Conservation (phyloP, 2,329 filamentous ascomycete species). For the Calonectria multiphialidica region DNA sequence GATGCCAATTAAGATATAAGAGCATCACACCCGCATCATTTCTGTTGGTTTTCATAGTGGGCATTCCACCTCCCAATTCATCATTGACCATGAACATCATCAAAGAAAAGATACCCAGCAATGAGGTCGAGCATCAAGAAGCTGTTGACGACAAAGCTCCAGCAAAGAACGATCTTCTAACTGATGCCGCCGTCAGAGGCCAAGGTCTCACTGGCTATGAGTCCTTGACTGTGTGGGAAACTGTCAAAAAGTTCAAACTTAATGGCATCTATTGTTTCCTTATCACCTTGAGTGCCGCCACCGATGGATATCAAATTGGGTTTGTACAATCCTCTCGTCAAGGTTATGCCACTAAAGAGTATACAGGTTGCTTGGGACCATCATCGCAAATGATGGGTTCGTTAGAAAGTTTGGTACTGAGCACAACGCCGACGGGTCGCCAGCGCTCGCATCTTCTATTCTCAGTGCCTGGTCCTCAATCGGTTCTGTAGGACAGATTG, state of each 20-base stretch:
- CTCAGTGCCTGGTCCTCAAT: background rate
- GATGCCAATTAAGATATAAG: no score
- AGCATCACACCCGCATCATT: no score
- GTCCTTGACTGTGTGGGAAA: conserved; percentile 39
- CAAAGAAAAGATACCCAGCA: no score
- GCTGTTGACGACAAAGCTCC: no score
- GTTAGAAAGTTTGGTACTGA: conserved; percentile 1
- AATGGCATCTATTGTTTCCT: conserved; percentile 38
- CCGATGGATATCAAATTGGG: conserved; percentile 28
- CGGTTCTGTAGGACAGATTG: background rate
- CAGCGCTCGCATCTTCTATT: background rate
- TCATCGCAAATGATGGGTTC: conserved; percentile 5
- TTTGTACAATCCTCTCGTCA: background rate
- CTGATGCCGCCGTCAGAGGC: conserved; percentile 37
- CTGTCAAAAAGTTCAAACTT: conserved; percentile 39
- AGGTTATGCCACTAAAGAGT: background rate
- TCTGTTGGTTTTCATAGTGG: no score
- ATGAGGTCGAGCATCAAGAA: no score
- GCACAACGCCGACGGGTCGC: background rate
- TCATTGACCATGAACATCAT: no score
- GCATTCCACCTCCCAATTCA: no score
- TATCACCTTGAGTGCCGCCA: conserved; percentile 39
- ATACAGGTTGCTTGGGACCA: background rate
- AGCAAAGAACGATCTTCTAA: background rate
- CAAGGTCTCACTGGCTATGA: conserved; percentile 43